Base-by-base conservation (phyloP, 345 rosid species). In the Toxicodendron radicans region DNA sequence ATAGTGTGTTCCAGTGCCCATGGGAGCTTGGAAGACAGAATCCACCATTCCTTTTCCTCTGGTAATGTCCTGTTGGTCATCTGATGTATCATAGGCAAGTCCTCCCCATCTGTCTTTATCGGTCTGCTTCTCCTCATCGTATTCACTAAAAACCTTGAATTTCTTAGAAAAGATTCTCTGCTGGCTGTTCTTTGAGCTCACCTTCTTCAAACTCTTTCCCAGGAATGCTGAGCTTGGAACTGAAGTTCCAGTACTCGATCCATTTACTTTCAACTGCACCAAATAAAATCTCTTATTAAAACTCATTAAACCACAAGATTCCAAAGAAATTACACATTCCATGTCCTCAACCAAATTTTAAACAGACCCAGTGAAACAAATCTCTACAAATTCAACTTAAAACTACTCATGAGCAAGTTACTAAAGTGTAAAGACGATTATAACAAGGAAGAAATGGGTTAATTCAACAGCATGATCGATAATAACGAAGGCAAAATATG, bases 1-100 rank as follows among this genome's bases (percentile, higher is more conserved):
- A 62, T 82, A 16, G 73, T 85, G 91, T 60, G 88, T 88, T 7
- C 87, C 87, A 1, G 84, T 24, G 0, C 73, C 87, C 82, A 76
- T 74, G 14, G 87, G 83, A 78, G 91, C 91, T 76, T 84, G 91
- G 83, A 87, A 87, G 35, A 87, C 82, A 24, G 84, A 2, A 58
- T 85, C 89, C 32, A 85, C 88, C 89, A 76, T 78, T 21, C 87
- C 91, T 33, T 85, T 85, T 12, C 87, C 91, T 79, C 89, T 83
- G 27, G 87, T 76, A 45, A 88, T 85, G 76, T 84, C 87, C 68
- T 81, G 89, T 53, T 85, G 86, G 79, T 84, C 83, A 66, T 84
- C 89, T 1, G 89, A 85, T 20, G 62, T 68, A 73, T 85, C 89
- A 18, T 7, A 53, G 2, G 68, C 82, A 53, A 79, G 85, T 58